Conservation (phyloP, 2,329 filamentous ascomycete species). For the Penicillium glabrum region DNA sequence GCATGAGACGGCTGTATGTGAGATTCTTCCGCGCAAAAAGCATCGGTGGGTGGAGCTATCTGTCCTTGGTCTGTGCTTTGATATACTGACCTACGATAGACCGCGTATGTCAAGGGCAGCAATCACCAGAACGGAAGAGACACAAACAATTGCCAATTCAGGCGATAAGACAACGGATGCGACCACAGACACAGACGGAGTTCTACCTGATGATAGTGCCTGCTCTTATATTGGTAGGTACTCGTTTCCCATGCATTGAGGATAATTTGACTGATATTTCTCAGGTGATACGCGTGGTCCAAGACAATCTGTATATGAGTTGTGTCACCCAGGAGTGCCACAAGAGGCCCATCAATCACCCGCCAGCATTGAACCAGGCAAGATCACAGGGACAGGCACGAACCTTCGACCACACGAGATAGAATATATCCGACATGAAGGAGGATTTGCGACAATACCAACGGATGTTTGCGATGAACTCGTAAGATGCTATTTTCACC, state of each 20-base stretch:
- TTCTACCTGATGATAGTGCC: slow-evolving; percentile 2
- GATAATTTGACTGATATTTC: not conserved
- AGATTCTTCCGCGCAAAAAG: slow-evolving; percentile 3
- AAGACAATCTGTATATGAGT: slow-evolving; percentile 2
- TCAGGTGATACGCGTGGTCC: slow-evolving; percentile 1
- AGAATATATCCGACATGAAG: slow-evolving; percentile 2
- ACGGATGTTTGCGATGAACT: slow-evolving; percentile 1
- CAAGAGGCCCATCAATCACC: slow-evolving; percentile 3
- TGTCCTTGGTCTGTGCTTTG: not conserved
- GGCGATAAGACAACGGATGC: not conserved
- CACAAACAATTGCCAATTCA: not conserved
- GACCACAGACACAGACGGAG: not conserved
- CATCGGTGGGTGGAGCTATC: not conserved
- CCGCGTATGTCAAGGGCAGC: not conserved
- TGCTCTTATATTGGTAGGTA: slow-evolving; percentile 1
- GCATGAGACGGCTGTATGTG: not conserved
- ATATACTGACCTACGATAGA: not conserved
- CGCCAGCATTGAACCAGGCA: not conserved
- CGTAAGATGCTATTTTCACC: slow-evolving; percentile 11
- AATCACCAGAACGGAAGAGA: not conserved
- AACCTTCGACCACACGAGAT: not conserved
- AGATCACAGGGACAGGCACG: not conserved
- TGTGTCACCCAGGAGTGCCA: slow-evolving; percentile 1
- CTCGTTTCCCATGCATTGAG: fast-evolving
- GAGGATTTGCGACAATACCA: not conserved